These are phyloP conservation scores for Cryptosporidium felis DNA, from an alignment of 169 alveolate species.

Conservation along the genomic window DNA sequence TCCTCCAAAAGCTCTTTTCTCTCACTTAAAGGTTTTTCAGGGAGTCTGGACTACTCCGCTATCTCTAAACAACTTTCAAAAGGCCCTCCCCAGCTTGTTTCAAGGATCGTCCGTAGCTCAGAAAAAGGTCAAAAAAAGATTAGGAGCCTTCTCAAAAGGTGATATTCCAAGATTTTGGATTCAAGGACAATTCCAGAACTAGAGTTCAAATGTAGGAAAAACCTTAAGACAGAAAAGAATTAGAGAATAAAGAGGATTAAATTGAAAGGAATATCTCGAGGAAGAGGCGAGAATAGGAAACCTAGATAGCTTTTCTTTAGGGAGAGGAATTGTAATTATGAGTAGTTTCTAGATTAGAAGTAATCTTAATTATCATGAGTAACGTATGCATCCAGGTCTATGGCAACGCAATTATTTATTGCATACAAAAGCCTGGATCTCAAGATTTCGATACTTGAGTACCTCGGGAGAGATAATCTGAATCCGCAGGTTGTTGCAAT, in stretches of 20 bases:
- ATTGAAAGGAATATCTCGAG: too few relatives aligned
- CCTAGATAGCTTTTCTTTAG: too few relatives aligned
- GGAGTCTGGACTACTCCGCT: neutral
- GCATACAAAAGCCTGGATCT: conserved; percentile 88
- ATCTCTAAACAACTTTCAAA: conserved; percentile 10
- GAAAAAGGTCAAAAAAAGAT: conserved; percentile 8
- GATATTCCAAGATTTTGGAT: too few relatives aligned
- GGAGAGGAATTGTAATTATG: too few relatives aligned
- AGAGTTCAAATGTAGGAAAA: too few relatives aligned
- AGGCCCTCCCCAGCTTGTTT: conserved; percentile 19
- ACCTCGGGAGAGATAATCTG: conserved; percentile 86
- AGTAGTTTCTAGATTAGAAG: too few relatives aligned
- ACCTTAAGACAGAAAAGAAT: too few relatives aligned
- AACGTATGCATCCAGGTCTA: conserved; percentile 89
- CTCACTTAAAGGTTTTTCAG: neutral
- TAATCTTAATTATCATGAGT: conserved; percentile 78
- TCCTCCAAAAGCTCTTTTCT: too few relatives aligned
- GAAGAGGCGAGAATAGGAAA: too few relatives aligned
- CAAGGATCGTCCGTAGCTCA: conserved; percentile 21
- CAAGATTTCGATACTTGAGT: conserved; percentile 82
- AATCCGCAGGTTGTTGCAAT: conserved; percentile 91
- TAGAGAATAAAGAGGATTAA: too few relatives aligned
- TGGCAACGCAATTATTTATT: conserved; percentile 87
- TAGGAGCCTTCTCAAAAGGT: neutral
- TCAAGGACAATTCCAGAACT: too few relatives aligned